Conservation (phyloP, 495 filamentous ascomycete genomes). For the Pyrenula aspistea region DNA sequence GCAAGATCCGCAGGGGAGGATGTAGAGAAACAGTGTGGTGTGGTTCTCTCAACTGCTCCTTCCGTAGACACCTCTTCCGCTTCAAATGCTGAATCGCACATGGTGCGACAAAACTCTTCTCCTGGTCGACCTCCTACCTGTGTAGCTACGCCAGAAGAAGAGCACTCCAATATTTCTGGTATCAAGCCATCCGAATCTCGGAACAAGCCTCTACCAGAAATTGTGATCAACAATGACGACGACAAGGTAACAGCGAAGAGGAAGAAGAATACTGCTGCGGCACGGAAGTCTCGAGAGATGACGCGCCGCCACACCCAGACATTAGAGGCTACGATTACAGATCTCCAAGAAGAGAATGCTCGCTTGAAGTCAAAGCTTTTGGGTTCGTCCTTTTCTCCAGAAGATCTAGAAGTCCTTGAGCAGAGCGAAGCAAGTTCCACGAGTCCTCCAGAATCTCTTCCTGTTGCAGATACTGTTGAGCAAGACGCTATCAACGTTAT, state of each 20-base stretch:
- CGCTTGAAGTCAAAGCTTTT: too few relatives aligned
- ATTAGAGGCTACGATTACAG: slow-evolving; percentile 40
- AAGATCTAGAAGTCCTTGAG: too few relatives aligned
- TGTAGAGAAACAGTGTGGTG: too few relatives aligned
- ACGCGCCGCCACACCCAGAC: slow-evolving; percentile 59
- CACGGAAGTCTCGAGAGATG: slow-evolving; percentile 83
- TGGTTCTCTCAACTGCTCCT: slow-evolving; percentile 25
- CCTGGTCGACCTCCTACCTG: slow-evolving; percentile 31
- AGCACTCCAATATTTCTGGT: slow-evolving; percentile 58
- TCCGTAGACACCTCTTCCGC: slow-evolving; percentile 11
- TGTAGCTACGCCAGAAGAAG: slow-evolving; percentile 27
- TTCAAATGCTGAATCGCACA: slow-evolving; percentile 20
- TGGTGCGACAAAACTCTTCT: slow-evolving; percentile 25
- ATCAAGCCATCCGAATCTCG: slow-evolving; percentile 57
- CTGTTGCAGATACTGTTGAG: too few relatives aligned
- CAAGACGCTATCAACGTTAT: too few relatives aligned
- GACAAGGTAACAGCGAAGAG: slow-evolving; percentile 83
- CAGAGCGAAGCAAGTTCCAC: too few relatives aligned
- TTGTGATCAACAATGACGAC: slow-evolving; percentile 44
- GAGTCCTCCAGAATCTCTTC: too few relatives aligned
- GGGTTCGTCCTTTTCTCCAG: too few relatives aligned
- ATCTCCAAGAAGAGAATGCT: slow-evolving; percentile 13
- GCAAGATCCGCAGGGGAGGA: too few relatives aligned
- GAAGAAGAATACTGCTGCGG: slow-evolving; percentile 88
- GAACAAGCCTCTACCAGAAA: slow-evolving; percentile 70